A percentile compares a stretch with the other conserved stretches of the same genome.
Evolutionary conservation across 495 filamentous ascomycete species (phyloP).

Genomic region (Podospora pseudoanserina): DNA sequence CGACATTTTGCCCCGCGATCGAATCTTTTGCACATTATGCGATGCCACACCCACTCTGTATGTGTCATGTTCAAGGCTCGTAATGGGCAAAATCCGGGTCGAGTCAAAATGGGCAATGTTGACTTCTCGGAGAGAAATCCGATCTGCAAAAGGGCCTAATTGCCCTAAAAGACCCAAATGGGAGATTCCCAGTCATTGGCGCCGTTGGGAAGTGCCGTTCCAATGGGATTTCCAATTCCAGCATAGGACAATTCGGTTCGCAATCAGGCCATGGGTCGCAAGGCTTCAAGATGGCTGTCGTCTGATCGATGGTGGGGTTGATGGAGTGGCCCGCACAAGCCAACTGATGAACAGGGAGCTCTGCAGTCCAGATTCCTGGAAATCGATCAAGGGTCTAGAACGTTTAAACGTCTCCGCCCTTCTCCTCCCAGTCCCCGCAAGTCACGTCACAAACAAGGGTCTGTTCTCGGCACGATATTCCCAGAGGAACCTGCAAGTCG

Average conservation of each 20-base stretch:
- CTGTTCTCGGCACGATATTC: neutral
- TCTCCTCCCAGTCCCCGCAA: neutral
- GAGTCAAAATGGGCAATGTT: neutral
- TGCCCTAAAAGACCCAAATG: neutral
- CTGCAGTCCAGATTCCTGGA: constrained; percentile 11
- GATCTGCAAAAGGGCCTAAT: neutral
- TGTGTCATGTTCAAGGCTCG: neutral
- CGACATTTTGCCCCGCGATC: constrained; percentile 14
- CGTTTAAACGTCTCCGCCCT: neutral
- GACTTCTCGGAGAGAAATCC: neutral
- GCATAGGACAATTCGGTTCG: constrained; percentile 16
- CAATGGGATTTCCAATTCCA: constrained; percentile 25
- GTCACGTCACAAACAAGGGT: constrained; percentile 10
- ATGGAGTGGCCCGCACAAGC: neutral
- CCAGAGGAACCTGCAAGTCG: neutral
- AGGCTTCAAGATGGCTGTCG: neutral
- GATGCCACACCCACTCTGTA: constrained; percentile 6
- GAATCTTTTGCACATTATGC: constrained; percentile 1
- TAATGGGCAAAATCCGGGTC: neutral
- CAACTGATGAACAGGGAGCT: neutral
- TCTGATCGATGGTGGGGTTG: neutral
- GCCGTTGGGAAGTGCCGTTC: constrained; percentile 16
- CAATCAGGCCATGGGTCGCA: constrained; percentile 10
- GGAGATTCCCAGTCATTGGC: neutral
- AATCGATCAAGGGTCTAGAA: constrained; percentile 16